A percentile compares a stretch with the other conserved stretches of the same genome.
Evolutionary conservation across 1,284 basidiomycete species (phyloP).

Genomic region (Puccinia coronata): DNA sequence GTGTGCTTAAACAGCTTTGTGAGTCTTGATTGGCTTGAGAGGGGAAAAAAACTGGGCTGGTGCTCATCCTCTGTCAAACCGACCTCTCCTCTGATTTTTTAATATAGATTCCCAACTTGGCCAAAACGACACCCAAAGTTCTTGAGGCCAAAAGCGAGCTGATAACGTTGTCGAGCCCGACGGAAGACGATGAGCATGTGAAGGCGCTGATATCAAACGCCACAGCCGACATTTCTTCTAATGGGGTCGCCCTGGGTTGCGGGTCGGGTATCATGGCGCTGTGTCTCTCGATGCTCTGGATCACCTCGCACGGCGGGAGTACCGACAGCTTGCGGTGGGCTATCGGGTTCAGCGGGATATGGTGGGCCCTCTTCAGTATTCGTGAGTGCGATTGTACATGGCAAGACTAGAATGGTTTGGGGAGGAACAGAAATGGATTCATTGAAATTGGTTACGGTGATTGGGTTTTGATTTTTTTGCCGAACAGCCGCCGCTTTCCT

Average conservation of each 20-base stretch:
- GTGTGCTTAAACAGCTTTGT: conserved; percentile 89
- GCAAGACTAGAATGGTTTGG: neutral
- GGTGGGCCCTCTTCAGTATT: conserved; percentile 79
- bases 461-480: too few relatives aligned
- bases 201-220: conserved; percentile 58
- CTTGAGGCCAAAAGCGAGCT: neutral
- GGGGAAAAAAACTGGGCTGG: too few relatives aligned
- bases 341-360: conserved; percentile 75
- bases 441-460: too few relatives aligned
- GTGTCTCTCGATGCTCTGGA: conserved; percentile 71
- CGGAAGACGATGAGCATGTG: conserved; percentile 29
- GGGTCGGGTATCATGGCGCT: conserved; percentile 70
- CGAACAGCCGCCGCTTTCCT: conserved; percentile 25
- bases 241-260: conserved; percentile 81
- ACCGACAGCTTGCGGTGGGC: conserved; percentile 74
- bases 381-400: conserved; percentile 62
- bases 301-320: conserved; percentile 68
- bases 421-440: too few relatives aligned
- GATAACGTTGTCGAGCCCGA: too few relatives aligned
- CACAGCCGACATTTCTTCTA: conserved; percentile 75
- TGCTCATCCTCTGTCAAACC: conserved; percentile 52
- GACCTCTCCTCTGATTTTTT: conserved; percentile 66
- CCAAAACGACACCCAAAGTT: conserved; percentile 52
- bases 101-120: conserved; percentile 58
- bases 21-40: too few relatives aligned